These are phyloP conservation scores for Diplodia scrobiculata DNA, from an alignment of 2,329 filamentous ascomycete genomes.

Conservation along the genomic window DNA sequence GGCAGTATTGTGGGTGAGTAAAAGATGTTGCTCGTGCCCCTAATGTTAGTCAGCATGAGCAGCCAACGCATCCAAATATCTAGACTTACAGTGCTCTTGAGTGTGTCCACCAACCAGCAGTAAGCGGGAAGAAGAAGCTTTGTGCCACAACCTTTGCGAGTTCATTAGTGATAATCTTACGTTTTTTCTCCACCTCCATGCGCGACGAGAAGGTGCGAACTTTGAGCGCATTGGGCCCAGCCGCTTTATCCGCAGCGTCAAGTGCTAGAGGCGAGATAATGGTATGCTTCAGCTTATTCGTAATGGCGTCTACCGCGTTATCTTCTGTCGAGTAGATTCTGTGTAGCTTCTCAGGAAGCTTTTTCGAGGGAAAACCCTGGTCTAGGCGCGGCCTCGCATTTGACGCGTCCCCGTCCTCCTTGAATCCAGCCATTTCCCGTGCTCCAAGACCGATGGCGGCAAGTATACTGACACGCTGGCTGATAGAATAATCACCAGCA, in stretches of 20 bases:
- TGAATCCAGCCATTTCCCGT: conserved; percentile 79
- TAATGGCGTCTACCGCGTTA: conserved; percentile 68
- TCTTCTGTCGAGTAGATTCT: conserved; percentile 62
- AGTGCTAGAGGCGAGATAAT: conserved; percentile 83
- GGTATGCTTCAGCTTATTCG: conserved; percentile 65
- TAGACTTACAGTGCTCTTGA: conserved; percentile 53
- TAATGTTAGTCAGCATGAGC: conserved; percentile 17
- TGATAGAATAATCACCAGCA: conserved; percentile 85
- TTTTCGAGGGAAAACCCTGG: conserved; percentile 72
- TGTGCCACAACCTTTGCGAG: conserved; percentile 74
- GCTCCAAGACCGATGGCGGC: conserved; percentile 79
- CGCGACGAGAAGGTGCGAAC: conserved; percentile 84
- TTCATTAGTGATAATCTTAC: conserved; percentile 67
- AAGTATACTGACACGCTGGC: conserved; percentile 79
- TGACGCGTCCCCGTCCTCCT: conserved; percentile 53
- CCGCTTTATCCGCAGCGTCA: conserved; percentile 74
- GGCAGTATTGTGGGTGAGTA: conserved; percentile 74
- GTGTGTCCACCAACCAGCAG: conserved; percentile 73
- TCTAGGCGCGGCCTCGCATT: neutral
- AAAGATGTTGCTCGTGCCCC: conserved; percentile 54
- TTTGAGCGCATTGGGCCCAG: conserved; percentile 82
- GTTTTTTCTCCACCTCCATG: conserved; percentile 64
- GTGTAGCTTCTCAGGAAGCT: conserved; percentile 72
- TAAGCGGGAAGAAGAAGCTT: conserved; percentile 84
- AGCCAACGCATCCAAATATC: conserved; percentile 30